These are phyloP conservation scores for Letharia lupina DNA, from an alignment of 495 filamentous ascomycete species.

Conservation along the genomic window DNA sequence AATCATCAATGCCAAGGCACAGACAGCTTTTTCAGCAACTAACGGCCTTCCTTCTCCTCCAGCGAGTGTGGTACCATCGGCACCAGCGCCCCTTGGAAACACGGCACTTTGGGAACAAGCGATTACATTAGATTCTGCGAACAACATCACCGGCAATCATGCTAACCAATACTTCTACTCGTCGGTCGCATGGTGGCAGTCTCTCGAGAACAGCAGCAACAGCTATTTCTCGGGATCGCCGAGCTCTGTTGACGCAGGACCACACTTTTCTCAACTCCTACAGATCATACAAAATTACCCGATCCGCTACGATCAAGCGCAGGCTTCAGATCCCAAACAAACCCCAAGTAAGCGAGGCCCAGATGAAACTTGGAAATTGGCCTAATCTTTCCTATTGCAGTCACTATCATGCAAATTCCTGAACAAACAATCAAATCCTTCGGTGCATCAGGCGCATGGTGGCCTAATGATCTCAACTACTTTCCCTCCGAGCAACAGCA, in stretches of 20 bases:
- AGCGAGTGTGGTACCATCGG: background rate
- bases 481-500: conserved; percentile 16
- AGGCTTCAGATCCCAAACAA: conserved; percentile 2
- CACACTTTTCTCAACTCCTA: background rate
- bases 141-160: background rate
- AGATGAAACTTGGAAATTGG: background rate
- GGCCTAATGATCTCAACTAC: conserved; percentile 13
- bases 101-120: conserved; percentile 6
- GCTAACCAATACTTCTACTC: background rate
- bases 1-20: background rate
- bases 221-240: background rate
- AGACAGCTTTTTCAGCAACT: background rate
- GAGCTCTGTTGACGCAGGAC: background rate
- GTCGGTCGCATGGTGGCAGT: background rate
- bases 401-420: conserved; percentile 2
- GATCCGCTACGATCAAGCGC: conserved; percentile 6
- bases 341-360: background rate
- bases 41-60: background rate
- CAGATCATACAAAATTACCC: conserved; percentile 6
- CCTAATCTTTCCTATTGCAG: background rate
- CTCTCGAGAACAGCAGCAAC: conserved; percentile 7
- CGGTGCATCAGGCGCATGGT: conserved; percentile 18
- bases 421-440: conserved; percentile 18
- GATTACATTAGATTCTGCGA: background rate
- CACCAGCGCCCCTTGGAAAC: background rate